Percentiles rank a stretch among this genome's conserved stretches.
These are phyloP conservation scores for Phlebopus sp. DNA, from an alignment of 1,284 basidiomycete genomes.

Conservation along the genomic window DNA sequence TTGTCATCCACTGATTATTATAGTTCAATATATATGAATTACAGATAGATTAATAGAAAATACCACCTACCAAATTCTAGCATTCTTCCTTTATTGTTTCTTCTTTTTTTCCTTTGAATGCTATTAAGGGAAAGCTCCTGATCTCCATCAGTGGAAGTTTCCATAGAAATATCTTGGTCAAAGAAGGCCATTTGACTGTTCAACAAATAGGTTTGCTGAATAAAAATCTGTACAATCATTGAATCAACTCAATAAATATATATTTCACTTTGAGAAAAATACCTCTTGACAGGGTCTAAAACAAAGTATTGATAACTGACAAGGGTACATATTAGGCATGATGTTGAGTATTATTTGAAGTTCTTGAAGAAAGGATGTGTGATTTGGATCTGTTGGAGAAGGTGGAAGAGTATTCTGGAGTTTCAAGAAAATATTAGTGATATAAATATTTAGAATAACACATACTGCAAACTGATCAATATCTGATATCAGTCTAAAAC, in stretches of 20 bases:
- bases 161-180: background rate
- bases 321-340: constrained; percentile 37
- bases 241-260: background rate
- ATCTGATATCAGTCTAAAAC: constrained; percentile 36
- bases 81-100: background rate
- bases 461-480: constrained; percentile 21
- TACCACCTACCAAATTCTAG: constrained; percentile 17
- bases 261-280: background rate
- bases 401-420: constrained; percentile 22
- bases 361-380: constrained; percentile 14
- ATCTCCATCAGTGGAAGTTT: constrained; percentile 1
- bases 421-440: background rate
- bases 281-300: constrained; percentile 40
- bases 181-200: constrained; percentile 21
- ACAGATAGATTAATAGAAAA: background rate
- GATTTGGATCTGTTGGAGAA: constrained; percentile 19
- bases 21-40: background rate
- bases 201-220: constrained; percentile 23
- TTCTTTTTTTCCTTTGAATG: constrained; percentile 4
- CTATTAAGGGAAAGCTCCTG: background rate
- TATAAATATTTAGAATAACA: background rate
- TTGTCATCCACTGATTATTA: constrained; percentile 14
- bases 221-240: constrained; percentile 10
- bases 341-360: constrained; percentile 34
- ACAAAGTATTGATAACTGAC: constrained; percentile 37